phyloP scores from a whole-genome alignment of 2,329 filamentous ascomycete species.

The Phaeosphaeriaceae sp. region DNA sequence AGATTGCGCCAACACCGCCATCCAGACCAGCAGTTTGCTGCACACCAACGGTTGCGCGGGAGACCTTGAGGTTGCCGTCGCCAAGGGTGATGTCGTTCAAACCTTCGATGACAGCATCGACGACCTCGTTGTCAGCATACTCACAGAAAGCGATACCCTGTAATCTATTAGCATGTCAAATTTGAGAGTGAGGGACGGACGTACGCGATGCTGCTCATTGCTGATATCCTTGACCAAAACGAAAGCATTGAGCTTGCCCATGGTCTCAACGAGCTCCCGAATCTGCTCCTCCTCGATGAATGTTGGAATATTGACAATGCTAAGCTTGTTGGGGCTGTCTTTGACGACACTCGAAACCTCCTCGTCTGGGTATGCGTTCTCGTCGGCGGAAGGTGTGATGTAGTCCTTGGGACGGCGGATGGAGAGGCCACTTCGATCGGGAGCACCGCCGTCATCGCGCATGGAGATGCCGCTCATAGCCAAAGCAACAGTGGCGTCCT shows the following conservation, averaged over 20 bases:
- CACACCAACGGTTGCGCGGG: constrained; percentile 88
- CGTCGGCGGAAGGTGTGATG: constrained; percentile 77
- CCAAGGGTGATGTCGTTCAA: constrained; percentile 93
- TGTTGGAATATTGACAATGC: constrained; percentile 84
- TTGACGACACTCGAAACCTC: constrained; percentile 81
- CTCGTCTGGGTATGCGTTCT: constrained; percentile 75
- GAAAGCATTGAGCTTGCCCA: constrained; percentile 93
- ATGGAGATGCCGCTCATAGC: constrained; percentile 90
- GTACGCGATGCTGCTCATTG: constrained; percentile 85
- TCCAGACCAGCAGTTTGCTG: constrained; percentile 93
- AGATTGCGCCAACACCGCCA: constrained; percentile 97
- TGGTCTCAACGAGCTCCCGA: constrained; percentile 85
- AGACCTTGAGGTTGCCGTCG: constrained; percentile 83
- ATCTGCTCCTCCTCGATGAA: constrained; percentile 93
- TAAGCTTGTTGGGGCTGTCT: constrained; percentile 94
- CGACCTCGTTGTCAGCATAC: constrained; percentile 79
- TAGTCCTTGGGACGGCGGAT: constrained; percentile 95
- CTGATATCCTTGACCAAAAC: constrained; percentile 84
- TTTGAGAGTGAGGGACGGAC: constrained; percentile 39
- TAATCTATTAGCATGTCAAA: constrained; percentile 17
- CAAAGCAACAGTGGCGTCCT: constrained; percentile 89
- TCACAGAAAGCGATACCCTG: constrained; percentile 97
- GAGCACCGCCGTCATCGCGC: constrained; percentile 66
- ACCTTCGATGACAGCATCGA: constrained; percentile 86
- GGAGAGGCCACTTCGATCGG: constrained; percentile 65